phyloP scores from a whole-genome alignment of 495 filamentous ascomycete species.

The Hyaloscypha bicolor region DNA sequence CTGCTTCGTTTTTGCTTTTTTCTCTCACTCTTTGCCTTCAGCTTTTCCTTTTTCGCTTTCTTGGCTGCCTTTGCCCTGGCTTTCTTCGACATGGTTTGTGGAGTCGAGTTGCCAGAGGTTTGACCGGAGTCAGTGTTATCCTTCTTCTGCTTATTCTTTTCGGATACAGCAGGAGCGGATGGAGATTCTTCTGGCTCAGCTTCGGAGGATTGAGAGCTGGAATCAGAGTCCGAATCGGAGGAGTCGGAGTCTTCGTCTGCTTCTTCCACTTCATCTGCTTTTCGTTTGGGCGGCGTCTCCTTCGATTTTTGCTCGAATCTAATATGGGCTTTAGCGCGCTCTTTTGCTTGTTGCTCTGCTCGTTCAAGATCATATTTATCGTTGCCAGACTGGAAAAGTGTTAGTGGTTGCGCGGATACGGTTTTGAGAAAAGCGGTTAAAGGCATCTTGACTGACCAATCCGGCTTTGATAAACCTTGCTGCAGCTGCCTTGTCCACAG shows the following conservation, averaged over 20 bases:
- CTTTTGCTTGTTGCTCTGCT: slow-evolving; percentile 54
- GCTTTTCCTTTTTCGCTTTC: slow-evolving; percentile 29
- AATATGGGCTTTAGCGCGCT: slow-evolving; percentile 51
- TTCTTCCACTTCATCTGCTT: slow-evolving; percentile 37
- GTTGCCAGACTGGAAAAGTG: slow-evolving; percentile 56
- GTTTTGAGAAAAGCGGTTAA: background rate
- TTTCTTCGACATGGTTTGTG: slow-evolving; percentile 28
- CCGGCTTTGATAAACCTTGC: slow-evolving; percentile 78
- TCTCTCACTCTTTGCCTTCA: slow-evolving; percentile 2
- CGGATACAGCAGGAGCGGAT: background rate
- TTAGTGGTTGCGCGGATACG: slow-evolving; percentile 14
- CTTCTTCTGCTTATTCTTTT: slow-evolving; percentile 11
- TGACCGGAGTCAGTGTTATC: slow-evolving; percentile 3
- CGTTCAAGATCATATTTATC: slow-evolving; percentile 58
- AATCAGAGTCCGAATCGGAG: slow-evolving; percentile 26
- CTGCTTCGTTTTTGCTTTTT: background rate
- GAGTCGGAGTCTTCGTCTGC: slow-evolving; percentile 29
- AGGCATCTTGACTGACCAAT: slow-evolving; percentile 54
- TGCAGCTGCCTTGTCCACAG: slow-evolving; percentile 79
- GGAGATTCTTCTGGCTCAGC: slow-evolving; percentile 6
- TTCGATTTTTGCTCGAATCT: slow-evolving; percentile 45
- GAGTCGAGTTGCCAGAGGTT: slow-evolving; percentile 11
- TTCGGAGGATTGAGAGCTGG: slow-evolving; percentile 29
- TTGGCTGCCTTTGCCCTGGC: slow-evolving; percentile 32
- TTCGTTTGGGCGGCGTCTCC: slow-evolving; percentile 32